Evolutionary conservation across 129 eudicot genomes (phyloP), one percentile per base, ranked within the genome.

Genomic region (Pulicaria dysenterica): DNA sequence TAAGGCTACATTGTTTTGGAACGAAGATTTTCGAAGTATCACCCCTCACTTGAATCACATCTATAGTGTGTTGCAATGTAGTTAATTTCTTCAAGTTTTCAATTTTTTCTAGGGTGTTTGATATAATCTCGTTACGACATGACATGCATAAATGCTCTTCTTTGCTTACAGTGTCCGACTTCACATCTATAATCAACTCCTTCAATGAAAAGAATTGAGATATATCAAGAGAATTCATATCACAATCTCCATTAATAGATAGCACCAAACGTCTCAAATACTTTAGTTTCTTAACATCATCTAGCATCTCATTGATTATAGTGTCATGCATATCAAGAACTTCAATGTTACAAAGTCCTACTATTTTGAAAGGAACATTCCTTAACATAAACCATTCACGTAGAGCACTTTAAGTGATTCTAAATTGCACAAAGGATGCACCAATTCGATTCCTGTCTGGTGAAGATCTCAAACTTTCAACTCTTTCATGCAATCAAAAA

Each of bases 261-360:
- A 65, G 7, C 70, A 65, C 45, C 41, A 65, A 65, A 19, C 71
- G 56, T 41, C 71, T 65, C 57, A 45, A 65, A 44, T 5, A 4
- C 15, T 58, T 36, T 3, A 58, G 13, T 1, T 0, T 45, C 49
- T 45, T 11, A 6, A 65, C 5, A 45, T 47, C 41, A 1, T 12
- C 10, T 65, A 56, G 71, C 19, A 65, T 24, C 55, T 46, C 42
- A 3, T 17, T 10, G 9, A 65, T 31, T 65, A 11, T 24, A 46
- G 2, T 10, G 19, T 42, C 71, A 65, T 24, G 71, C 12, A 40
- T 62, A 65, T 46, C 71, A 65, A 65, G 71, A 65, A 65, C 71
- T 46, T 65, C 56, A 46, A 65, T 57, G 16, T 64, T 0, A 19
- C 8, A 8, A 3, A n/a, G 70, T 4, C 34, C 39, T 43, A 8